Conservation (phyloP, 257 asterid genomes). For the Jacaranda copaia region DNA sequence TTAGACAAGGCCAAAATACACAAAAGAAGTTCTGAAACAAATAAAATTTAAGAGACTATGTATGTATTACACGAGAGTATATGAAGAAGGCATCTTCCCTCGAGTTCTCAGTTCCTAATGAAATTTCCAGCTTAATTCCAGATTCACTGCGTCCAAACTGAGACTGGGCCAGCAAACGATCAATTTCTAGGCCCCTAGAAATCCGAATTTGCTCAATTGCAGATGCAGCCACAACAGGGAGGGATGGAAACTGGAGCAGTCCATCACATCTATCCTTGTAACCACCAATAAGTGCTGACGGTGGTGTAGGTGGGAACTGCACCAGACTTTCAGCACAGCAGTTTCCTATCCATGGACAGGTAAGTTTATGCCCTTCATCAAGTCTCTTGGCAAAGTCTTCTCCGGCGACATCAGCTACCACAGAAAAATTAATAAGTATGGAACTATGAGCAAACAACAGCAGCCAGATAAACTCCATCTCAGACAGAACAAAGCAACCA, state of each 20-base stretch:
- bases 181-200: conserved; percentile 84
- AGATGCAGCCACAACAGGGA: conserved; percentile 82
- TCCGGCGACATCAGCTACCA: conserved; percentile 74
- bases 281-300: conserved; percentile 97
- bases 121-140: conserved; percentile 68
- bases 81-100: conserved; percentile 72
- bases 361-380: conserved; percentile 78
- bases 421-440: conserved; percentile 42
- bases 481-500: conserved; percentile 15
- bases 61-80: conserved; percentile 79
- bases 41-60: conserved; percentile 28
- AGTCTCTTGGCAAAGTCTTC: conserved; percentile 80
- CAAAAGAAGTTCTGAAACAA: conserved; percentile 1
- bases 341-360: conserved; percentile 96
- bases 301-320: conserved; percentile 99
- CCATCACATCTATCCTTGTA: conserved; percentile 98
- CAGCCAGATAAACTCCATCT: conserved; percentile 16
- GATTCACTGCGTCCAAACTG: conserved; percentile 76
- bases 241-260: conserved; percentile 91
- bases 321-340: conserved; percentile 96
- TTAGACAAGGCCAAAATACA: conserved; percentile 24
- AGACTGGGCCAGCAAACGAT: conserved; percentile 81
- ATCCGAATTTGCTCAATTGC: conserved; percentile 80
- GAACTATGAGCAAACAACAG: conserved; percentile 33
- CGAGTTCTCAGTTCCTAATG: conserved; percentile 64